Evolutionary conservation across 192 early-diverging fungal species (phyloP).

Genomic region (Borealophlyctis nickersoniae): DNA sequence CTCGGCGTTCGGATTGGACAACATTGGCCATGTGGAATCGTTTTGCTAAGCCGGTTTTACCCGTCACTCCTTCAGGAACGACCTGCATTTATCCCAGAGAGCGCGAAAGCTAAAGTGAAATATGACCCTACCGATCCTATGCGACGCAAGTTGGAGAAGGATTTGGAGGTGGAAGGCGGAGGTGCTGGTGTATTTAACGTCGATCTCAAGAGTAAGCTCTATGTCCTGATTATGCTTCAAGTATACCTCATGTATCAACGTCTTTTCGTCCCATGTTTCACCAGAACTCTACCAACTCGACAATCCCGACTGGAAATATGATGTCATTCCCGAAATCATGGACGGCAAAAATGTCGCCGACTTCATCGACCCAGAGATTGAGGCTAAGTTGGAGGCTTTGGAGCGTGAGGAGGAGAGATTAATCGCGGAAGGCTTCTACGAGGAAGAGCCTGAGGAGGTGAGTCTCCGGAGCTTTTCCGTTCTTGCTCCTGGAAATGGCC

Average conservation of each 20-base stretch:
- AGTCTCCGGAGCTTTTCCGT: too few species aligned
- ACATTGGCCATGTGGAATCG: background rate
- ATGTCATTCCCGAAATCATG: slow-evolving; percentile 97
- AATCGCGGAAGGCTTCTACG: slow-evolving; percentile 91
- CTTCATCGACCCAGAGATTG: slow-evolving; percentile 97
- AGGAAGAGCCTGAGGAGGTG: slow-evolving; percentile 61
- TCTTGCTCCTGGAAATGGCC: too few species aligned
- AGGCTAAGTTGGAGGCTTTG: slow-evolving; percentile 88
- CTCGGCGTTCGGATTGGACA: slow-evolving; percentile 1
- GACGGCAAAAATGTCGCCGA: slow-evolving; percentile 98
- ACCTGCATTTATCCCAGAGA: slow-evolving; percentile 79
- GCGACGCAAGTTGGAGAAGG: slow-evolving; percentile 78
- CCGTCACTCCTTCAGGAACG: slow-evolving; percentile 40
- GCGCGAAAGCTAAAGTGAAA: slow-evolving; percentile 62
- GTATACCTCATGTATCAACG: background rate
- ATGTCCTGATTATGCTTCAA: too few species aligned
- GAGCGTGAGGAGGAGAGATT: slow-evolving; percentile 97
- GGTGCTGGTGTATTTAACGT: slow-evolving; percentile 96
- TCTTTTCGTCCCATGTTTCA: background rate
- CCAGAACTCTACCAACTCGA: slow-evolving; percentile 78
- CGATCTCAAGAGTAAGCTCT: slow-evolving; percentile 83
- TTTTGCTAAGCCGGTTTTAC: slow-evolving; percentile 2
- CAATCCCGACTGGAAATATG: slow-evolving; percentile 92
- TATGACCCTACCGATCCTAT: slow-evolving; percentile 81
- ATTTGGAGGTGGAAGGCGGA: slow-evolving; percentile 84